phyloP scores from a whole-genome alignment of 495 filamentous ascomycete species.

The Xylaria scruposa region DNA sequence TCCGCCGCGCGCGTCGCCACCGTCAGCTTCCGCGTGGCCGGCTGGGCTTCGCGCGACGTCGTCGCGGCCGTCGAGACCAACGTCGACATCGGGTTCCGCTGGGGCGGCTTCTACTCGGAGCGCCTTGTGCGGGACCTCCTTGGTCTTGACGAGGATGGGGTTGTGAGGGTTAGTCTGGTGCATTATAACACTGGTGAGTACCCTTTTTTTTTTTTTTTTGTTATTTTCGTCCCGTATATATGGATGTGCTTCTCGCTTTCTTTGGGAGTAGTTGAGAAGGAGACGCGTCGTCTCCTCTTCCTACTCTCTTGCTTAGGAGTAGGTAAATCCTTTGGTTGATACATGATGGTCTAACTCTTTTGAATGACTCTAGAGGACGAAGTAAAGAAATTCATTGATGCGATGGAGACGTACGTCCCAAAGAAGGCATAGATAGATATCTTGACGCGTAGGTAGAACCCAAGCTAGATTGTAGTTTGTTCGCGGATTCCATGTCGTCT shows the following conservation, averaged over 20 bases:
- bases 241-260: not conserved
- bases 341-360: not conserved
- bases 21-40: conserved; percentile 69
- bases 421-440: conserved; percentile 19
- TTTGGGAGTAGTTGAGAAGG: not conserved
- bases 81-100: conserved; percentile 63
- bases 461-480: not conserved
- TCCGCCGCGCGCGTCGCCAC: conserved; percentile 62
- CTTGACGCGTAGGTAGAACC: not conserved
- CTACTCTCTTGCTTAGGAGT: no score
- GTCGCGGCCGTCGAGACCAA: conserved; percentile 66
- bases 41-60: conserved; percentile 59
- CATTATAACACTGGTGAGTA: conserved; percentile 76
- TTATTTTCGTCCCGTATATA: no score
- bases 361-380: conserved; percentile 25
- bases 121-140: conserved; percentile 66
- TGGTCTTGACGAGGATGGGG: conserved; percentile 62
- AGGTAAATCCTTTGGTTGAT: not conserved
- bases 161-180: conserved; percentile 72
- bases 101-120: conserved; percentile 72
- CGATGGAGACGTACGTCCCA: conserved; percentile 23
- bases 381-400: conserved; percentile 24
- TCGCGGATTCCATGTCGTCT: not conserved
- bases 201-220: not conserved
- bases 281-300: not conserved